Evolutionary conservation across 805 yeast species (phyloP).

Genomic region (Diddensiella santjacobensis): DNA sequence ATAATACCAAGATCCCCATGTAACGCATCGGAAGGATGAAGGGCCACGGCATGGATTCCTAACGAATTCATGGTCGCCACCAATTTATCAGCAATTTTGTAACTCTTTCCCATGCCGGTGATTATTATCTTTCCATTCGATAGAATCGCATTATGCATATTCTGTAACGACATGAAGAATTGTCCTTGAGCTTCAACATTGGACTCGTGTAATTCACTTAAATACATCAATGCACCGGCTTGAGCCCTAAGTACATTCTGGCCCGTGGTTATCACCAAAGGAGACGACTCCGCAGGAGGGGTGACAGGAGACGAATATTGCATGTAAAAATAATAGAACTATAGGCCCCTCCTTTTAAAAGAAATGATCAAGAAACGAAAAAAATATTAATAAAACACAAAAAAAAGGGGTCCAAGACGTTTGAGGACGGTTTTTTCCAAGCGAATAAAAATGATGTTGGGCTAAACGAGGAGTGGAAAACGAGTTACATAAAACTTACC

Average conservation of each 20-base stretch:
- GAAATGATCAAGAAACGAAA: no score
- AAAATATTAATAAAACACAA: no score
- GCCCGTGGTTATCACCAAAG: slow-evolving; percentile 43
- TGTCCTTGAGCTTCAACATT: slow-evolving; percentile 26
- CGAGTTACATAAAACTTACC: background rate
- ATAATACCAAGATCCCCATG: slow-evolving; percentile 87
- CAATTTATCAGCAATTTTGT: slow-evolving; percentile 70
- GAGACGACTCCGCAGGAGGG: slow-evolving; percentile 54
- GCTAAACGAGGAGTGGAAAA: no score
- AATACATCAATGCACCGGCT: slow-evolving; percentile 34
- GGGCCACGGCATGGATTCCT: slow-evolving; percentile 58
- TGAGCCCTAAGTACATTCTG: slow-evolving; percentile 33
- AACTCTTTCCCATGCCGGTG: slow-evolving; percentile 83
- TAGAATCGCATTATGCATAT: slow-evolving; percentile 39
- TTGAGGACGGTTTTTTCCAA: no score
- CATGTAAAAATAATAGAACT: no score
- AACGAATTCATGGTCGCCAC: slow-evolving; percentile 82
- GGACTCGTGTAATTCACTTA: slow-evolving; percentile 27
- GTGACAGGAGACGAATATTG: slow-evolving; percentile 16
- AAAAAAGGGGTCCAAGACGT: no score
- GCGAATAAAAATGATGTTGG: no score
- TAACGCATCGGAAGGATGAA: slow-evolving; percentile 84
- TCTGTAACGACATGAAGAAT: slow-evolving; percentile 30
- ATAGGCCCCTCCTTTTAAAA: no score
- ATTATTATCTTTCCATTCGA: slow-evolving; percentile 66